These are phyloP conservation scores for Penicillium verrucosum DNA, from an alignment of 2,329 filamentous ascomycete species.

Conservation along the genomic window DNA sequence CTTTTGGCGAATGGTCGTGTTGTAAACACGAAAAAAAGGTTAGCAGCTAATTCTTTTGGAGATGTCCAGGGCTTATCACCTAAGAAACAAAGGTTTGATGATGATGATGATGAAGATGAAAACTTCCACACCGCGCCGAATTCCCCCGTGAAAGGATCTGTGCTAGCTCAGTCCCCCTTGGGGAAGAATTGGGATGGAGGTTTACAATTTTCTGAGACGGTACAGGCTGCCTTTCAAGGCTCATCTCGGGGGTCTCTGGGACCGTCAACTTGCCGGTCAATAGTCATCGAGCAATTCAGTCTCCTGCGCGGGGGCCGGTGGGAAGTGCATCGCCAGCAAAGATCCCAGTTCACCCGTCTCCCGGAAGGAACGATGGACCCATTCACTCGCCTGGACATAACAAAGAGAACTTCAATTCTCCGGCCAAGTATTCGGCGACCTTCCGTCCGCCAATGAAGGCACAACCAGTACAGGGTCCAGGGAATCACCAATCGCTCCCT, in stretches of 20 bases:
- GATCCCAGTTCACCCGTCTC: neutral
- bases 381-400: neutral
- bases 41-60: constrained; percentile 6
- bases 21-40: constrained; percentile 5
- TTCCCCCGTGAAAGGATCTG: constrained; percentile 24
- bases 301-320: neutral
- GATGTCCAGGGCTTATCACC: constrained; percentile 2
- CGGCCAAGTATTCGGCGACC: neutral
- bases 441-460: neutral
- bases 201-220: neutral
- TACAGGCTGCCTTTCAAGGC: neutral
- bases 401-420: neutral
- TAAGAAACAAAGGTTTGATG: constrained; percentile 7
- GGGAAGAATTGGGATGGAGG: neutral
- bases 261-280: neutral
- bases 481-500: neutral
- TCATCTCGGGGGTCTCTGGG: neutral
- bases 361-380: neutral
- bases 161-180: neutral
- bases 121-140: constrained; percentile 32
- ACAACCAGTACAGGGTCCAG: neutral
- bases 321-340: neutral
- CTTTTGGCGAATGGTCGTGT: constrained; percentile 20
- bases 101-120: constrained; percentile 19
- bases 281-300: neutral